Conservation (phyloP, 2,329 filamentous ascomycete species). For the Furcasterigmium furcatum region DNA sequence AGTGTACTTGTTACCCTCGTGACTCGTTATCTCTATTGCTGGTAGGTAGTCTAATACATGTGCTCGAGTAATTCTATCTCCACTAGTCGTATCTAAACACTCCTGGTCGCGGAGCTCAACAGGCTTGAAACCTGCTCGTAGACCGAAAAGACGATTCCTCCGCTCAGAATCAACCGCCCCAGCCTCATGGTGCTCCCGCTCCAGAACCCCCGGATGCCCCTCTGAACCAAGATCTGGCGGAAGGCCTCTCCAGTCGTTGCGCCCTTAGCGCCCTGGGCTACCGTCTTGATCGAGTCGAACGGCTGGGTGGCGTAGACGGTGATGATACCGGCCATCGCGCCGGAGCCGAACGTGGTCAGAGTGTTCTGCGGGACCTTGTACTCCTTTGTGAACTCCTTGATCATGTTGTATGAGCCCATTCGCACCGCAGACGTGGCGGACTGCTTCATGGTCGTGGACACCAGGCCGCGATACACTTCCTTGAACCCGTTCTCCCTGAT, state of each 20-base stretch:
- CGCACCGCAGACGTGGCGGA: slow-evolving; percentile 41
- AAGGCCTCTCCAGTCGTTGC: slow-evolving; percentile 56
- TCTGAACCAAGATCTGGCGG: slow-evolving; percentile 48
- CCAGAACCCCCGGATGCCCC: slow-evolving; percentile 61
- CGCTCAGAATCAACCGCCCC: slow-evolving; percentile 60
- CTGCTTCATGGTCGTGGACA: slow-evolving; percentile 44
- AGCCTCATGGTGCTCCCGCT: slow-evolving; percentile 66
- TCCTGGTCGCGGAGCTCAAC: too few relatives aligned
- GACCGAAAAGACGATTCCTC: slow-evolving; percentile 63
- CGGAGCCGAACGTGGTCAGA: slow-evolving; percentile 55
- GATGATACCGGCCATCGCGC: slow-evolving; percentile 56
- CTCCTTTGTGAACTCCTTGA: slow-evolving; percentile 29
- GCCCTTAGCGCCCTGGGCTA: slow-evolving; percentile 56
- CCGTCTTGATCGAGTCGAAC: slow-evolving; percentile 63
- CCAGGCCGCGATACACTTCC: slow-evolving; percentile 40
- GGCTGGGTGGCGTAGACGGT: slow-evolving; percentile 59
- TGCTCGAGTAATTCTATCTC: too few relatives aligned
- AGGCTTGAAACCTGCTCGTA: slow-evolving; percentile 50
- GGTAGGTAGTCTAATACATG: too few relatives aligned
- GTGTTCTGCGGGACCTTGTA: slow-evolving; percentile 14
- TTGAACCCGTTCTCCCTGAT: slow-evolving; percentile 33
- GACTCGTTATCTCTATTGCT: too few relatives aligned
- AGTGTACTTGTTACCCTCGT: too few relatives aligned
- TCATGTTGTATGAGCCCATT: slow-evolving; percentile 45
- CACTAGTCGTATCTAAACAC: too few relatives aligned